Evolutionary conservation across 2,329 filamentous ascomycete genomes (phyloP), one percentile per base, ranked within the genome.

Genomic region (Phaeosphaeria sp.): DNA sequence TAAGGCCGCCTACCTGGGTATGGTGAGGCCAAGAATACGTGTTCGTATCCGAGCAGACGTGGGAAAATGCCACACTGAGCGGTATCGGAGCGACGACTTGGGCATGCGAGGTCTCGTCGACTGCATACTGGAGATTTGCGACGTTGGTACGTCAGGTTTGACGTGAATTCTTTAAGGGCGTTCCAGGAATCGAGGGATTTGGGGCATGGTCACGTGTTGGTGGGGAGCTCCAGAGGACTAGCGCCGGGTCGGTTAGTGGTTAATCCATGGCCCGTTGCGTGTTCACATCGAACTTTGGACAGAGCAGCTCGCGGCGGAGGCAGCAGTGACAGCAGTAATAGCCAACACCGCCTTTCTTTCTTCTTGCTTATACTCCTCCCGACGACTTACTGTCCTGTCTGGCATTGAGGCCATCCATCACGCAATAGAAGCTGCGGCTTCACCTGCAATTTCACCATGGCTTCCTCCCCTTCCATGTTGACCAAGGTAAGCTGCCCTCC

Each of bases 391-490:
- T 45, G 50, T 55, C 56, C 56, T 61, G 60, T 65, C 60, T 47
- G 61, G 66, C 63, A 73, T 71, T 76, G 74, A 75, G 64, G 64
- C 57, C 57, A 43, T 60, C 54, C 59, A 57, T 54, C 59, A 64
- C 60, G 61, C 65, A 57, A 52, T 56, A 74, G 78, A 75, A 79
- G 77, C 77, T 79, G 75, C 76, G 76, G 78, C 78, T 79, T 79
- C 78, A 67, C 73, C 74, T 67, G 63, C 64, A 73, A 69, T 69
- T 71, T 76, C 75, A 77, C 70, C 72, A 82, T 82, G 79, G 76
- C 77, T 53, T 78, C 79, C 51, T 78, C 80, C 67, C 79, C 81
- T 62, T 79, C 76, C 64, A 84, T 84, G 81, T 79, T 84, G 75
- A 84, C 81, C 70, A 84, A 84, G 78, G 82, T 78, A 79, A 22